Evolutionary conservation across 2,329 filamentous ascomycete species (phyloP).

Genomic region (Aureobasidium uvarum): DNA sequence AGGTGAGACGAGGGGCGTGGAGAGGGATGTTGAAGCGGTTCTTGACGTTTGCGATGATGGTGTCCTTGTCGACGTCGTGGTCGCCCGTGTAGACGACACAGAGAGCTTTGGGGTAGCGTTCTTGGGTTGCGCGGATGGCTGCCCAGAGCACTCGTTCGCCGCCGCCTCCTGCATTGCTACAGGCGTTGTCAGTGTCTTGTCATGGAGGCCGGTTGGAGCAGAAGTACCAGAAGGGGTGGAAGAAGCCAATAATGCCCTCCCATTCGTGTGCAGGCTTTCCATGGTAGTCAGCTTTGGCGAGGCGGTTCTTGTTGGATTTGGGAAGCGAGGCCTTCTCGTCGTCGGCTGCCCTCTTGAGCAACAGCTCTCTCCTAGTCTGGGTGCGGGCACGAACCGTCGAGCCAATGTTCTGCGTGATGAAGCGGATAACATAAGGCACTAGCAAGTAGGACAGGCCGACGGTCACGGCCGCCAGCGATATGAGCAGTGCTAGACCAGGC

Average conservation of each 20-base stretch:
- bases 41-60: constrained; percentile 64
- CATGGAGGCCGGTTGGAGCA: too few species aligned
- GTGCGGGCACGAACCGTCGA: constrained; percentile 29
- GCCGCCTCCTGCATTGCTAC: constrained; percentile 88
- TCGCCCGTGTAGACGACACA: constrained; percentile 96
- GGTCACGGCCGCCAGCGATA: background rate
- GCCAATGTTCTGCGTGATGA: constrained; percentile 26
- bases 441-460: background rate
- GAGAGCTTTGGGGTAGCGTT: constrained; percentile 81
- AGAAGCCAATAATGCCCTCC: constrained; percentile 89
- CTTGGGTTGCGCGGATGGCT: constrained; percentile 86
- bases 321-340: constrained; percentile 14
- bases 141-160: constrained; percentile 97
- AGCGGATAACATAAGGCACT: constrained; percentile 14
- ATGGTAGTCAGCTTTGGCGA: background rate
- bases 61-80: constrained; percentile 77
- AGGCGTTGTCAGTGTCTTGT: background rate
- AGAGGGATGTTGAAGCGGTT: constrained; percentile 90
- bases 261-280: constrained; percentile 55
- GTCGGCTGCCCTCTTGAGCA: constrained; percentile 27
- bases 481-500: background rate
- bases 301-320: background rate
- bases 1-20: constrained; percentile 75
- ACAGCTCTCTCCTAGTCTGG: constrained; percentile 26
- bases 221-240: constrained; percentile 90